These are phyloP conservation scores for Penicillium sp. DNA, from an alignment of 2,329 filamentous ascomycete genomes.

Conservation along the genomic window DNA sequence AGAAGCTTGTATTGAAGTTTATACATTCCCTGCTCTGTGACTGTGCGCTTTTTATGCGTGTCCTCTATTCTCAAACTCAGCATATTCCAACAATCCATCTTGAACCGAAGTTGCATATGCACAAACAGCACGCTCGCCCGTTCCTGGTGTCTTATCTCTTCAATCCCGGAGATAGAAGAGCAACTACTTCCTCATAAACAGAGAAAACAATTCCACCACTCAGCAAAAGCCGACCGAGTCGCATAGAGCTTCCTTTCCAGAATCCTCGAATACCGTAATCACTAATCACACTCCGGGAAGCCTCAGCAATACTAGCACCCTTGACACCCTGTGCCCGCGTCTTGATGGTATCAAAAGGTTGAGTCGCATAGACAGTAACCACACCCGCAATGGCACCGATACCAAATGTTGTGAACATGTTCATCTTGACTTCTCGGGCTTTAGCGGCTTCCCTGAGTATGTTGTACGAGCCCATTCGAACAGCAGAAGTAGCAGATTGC, in stretches of 20 bases:
- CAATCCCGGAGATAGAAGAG: slow-evolving; percentile 45
- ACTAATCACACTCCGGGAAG: slow-evolving; percentile 51
- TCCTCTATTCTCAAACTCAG: not conserved
- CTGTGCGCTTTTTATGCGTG: not conserved
- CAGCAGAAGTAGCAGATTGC: slow-evolving; percentile 59
- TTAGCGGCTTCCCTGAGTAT: slow-evolving; percentile 59
- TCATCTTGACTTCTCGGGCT: slow-evolving; percentile 47
- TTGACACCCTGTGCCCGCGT: slow-evolving; percentile 59
- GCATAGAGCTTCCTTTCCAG: slow-evolving; percentile 67
- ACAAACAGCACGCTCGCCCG: too few relatives aligned
- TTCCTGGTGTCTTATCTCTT: not conserved
- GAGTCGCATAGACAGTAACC: slow-evolving; percentile 43
- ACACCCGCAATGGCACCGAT: slow-evolving; percentile 60
- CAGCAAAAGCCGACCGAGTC: slow-evolving; percentile 60
- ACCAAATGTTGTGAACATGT: slow-evolving; percentile 55
- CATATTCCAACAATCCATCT: not conserved
- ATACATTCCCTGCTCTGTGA: slow-evolving; percentile 5
- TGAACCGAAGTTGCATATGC: too few relatives aligned
- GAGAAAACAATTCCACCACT: slow-evolving; percentile 66
- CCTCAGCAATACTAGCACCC: slow-evolving; percentile 56
- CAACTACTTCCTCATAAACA: slow-evolving; percentile 56
- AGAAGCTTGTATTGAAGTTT: slow-evolving; percentile 10
- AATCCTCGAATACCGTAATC: slow-evolving; percentile 60
- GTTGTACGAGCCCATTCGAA: slow-evolving; percentile 61
- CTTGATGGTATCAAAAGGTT: slow-evolving; percentile 44